A percentile compares a stretch with the other conserved stretches of the same genome.
Evolutionary conservation across 2,329 filamentous ascomycete genomes (phyloP).

Genomic region (Colletotrichum incanum): DNA sequence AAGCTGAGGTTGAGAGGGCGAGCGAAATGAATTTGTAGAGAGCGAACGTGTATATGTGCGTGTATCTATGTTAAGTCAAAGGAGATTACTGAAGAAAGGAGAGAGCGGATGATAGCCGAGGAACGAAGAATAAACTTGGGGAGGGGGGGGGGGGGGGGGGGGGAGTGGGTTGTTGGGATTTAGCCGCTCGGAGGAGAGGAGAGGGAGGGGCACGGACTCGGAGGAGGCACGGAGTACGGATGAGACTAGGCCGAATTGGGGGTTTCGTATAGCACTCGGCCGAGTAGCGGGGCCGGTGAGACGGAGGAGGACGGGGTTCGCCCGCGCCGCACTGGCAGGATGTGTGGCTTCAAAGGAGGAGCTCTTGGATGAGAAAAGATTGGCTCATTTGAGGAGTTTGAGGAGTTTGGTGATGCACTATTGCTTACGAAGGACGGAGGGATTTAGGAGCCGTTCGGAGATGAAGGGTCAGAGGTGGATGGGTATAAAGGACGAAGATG

Average conservation of each 20-base stretch:
- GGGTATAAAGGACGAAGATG: conserved; percentile 3
- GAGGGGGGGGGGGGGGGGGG: too few relatives aligned
- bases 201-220: neutral
- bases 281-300: conserved; percentile 31
- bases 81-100: too few relatives aligned
- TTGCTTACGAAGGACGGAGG: neutral
- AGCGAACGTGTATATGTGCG: too few relatives aligned
- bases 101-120: too few relatives aligned
- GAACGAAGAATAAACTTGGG: too few relatives aligned
- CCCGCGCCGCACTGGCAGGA: neutral
- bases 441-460: neutral
- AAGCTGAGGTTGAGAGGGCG: too few relatives aligned
- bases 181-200: neutral
- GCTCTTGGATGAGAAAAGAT: neutral
- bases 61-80: too few relatives aligned
- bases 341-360: neutral
- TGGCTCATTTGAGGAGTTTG: neutral
- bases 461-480: neutral
- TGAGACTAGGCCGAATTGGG: conserved; percentile 14
- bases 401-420: neutral
- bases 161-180: neutral
- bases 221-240: neutral
- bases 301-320: neutral
- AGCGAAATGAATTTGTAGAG: too few relatives aligned
- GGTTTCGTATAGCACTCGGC: conserved; percentile 25